Conservation (phyloP, 2,329 filamentous ascomycete genomes). For the Xylogone sp. region DNA sequence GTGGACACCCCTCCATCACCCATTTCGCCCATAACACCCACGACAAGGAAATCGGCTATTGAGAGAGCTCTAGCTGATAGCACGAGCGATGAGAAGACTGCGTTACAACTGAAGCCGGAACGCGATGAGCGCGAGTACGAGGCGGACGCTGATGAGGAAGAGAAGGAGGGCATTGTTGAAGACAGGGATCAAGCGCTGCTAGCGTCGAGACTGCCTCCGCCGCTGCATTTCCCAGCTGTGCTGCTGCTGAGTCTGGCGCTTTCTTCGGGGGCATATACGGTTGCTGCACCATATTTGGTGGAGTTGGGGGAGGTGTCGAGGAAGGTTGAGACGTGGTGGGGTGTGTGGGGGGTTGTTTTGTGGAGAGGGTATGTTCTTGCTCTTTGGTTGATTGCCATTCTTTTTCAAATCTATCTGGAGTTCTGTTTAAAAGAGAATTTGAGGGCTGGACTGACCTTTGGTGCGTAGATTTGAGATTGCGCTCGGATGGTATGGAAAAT, state of each 20-base stretch:
- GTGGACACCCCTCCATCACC: too few relatives aligned
- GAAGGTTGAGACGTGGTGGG: slow-evolving; percentile 56
- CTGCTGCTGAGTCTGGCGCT: slow-evolving; percentile 55
- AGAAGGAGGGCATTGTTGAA: too few relatives aligned
- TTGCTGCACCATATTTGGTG: slow-evolving; percentile 40
- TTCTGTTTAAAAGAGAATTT: neutral
- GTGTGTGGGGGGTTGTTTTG: slow-evolving; percentile 50
- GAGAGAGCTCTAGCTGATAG: too few relatives aligned
- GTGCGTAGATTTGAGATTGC: slow-evolving; percentile 63
- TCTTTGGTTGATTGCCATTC: slow-evolving; percentile 3
- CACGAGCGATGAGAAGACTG: too few relatives aligned
- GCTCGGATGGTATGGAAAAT: slow-evolving; percentile 69
- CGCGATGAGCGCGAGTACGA: too few relatives aligned
- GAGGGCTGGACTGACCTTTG: slow-evolving; percentile 4
- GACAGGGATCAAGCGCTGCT: neutral
- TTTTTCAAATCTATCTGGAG: too few relatives aligned
- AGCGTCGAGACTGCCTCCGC: slow-evolving; percentile 36
- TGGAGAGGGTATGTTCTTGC: slow-evolving; percentile 51
- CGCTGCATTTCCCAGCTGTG: slow-evolving; percentile 49
- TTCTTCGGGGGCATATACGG: slow-evolving; percentile 60
- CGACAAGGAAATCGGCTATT: too few relatives aligned
- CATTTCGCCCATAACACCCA: too few relatives aligned
- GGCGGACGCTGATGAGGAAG: too few relatives aligned
- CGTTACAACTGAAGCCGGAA: too few relatives aligned
- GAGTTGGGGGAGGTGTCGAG: slow-evolving; percentile 67